Evolutionary conservation across 768 basidiomycete species (phyloP), one percentile per base, ranked within the genome.

Genomic region (Tricholoma furcatifolium): DNA sequence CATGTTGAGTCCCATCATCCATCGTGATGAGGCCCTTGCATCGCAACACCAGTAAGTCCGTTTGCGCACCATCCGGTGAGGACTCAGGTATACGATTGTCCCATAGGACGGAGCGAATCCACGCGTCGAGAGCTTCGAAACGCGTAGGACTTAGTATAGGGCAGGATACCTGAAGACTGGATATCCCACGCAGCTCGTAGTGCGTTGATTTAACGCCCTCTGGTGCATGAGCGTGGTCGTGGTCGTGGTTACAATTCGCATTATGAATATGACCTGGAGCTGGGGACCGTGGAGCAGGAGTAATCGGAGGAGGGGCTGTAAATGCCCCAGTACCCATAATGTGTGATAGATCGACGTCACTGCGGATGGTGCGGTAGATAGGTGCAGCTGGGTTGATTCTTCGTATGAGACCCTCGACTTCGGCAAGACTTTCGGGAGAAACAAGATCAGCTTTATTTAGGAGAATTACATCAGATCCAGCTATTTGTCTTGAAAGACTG

Each of bases 391-490:
- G 89, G 67, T 98, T 98, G 60, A 96, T 74, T 18, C 73, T 66
- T n/a, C 75, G 79, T 35, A 99, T 83, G 18, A 80, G 68, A n/a
- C 60, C 63, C 64, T 91, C 85, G 11, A 83, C 81, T 3, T 70
- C 63, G 1, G 56, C 47, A 2, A 90, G 62, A 18, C 72, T 70
- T 5, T 71, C 67, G 1, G 77, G 55, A 1, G 77, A 62, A 1
- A 83, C 85, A 8, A 98, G 74, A 62, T 98, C 96, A 23, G 76
- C 74, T 74, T 99, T 99, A 77, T 99, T 99, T 24, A 99, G 72
- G 23, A 99, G 70, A 34, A 98, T 79, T 21, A 96, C 87, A 63
- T 99, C 97, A 21, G 96, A 86, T 34, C 85, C 87, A 1, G 92
- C 96, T 43, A 98, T 87, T 75, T 99, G 97, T 48, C 95, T 97